Conservation (phyloP, 768 basidiomycete genomes). For the Leccinum rimulosum region DNA sequence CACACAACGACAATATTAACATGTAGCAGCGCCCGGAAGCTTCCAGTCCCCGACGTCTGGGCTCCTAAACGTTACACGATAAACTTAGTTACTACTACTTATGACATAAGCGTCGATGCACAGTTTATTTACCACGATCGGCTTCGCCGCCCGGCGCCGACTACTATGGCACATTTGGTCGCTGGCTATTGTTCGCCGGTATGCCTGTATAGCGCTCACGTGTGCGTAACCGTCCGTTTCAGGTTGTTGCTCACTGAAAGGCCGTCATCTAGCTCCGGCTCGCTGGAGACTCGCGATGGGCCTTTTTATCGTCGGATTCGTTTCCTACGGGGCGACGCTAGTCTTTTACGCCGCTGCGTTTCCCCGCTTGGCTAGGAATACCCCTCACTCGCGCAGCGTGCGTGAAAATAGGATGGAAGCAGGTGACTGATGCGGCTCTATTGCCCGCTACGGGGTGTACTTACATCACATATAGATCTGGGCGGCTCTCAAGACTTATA, state of each 20-base stretch:
- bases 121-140: slow-evolving; percentile 83
- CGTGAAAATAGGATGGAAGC: slow-evolving; percentile 78
- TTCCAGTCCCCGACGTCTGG: no score
- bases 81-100: no score
- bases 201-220: slow-evolving; percentile 71
- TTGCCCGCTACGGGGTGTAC: neutral
- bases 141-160: slow-evolving; percentile 39
- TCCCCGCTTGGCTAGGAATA: slow-evolving; percentile 80
- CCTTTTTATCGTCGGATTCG: slow-evolving; percentile 76
- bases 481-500: slow-evolving; percentile 71
- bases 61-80: no score
- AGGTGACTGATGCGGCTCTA: slow-evolving; percentile 38
- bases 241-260: neutral
- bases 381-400: slow-evolving; percentile 55
- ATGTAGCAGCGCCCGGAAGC: no score
- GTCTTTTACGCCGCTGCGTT: slow-evolving; percentile 80
- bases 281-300: slow-evolving; percentile 78
- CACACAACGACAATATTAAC: no score
- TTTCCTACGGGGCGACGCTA: slow-evolving; percentile 75
- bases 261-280: slow-evolving; percentile 46
- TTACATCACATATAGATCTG: slow-evolving; percentile 54
- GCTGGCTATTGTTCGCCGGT: slow-evolving; percentile 72
- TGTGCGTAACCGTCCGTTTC: slow-evolving; percentile 40
- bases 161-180: slow-evolving; percentile 54
- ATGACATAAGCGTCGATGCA: no score